These are phyloP conservation scores for Carpinus fangiana DNA, from an alignment of 306 rosid species.

Conservation along the genomic window DNA sequence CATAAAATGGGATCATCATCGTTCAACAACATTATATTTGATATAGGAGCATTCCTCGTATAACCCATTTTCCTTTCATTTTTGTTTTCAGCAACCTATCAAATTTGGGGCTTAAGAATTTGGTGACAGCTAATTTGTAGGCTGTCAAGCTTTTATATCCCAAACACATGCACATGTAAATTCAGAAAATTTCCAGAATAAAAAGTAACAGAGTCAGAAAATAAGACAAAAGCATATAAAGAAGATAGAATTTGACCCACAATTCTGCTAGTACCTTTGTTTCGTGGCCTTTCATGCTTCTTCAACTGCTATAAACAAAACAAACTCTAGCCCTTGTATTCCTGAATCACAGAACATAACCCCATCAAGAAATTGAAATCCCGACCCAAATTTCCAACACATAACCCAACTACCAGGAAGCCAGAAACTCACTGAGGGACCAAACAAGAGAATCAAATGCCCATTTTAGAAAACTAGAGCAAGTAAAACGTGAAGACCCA, in stretches of 20 bases:
- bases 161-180: no score
- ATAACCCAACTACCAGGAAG: neutral
- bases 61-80: neutral
- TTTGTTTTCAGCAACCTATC: neutral
- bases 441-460: neutral
- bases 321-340: neutral
- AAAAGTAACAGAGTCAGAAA: neutral
- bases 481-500: neutral
- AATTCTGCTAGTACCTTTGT: slow-evolving; percentile 31
- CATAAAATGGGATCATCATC: neutral
- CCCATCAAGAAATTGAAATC: neutral
- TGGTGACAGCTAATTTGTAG: neutral
- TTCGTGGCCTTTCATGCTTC: slow-evolving; percentile 39
- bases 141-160: neutral
- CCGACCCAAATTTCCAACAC: neutral
- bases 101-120: neutral
- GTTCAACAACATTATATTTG: neutral
- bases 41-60: neutral
- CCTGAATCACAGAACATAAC: neutral
- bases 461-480: neutral
- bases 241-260: neutral
- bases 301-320: slow-evolving; percentile 1
- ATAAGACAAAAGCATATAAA: neutral
- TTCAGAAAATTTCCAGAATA: no score
- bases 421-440: neutral